Evolutionary conservation across 2,329 filamentous ascomycete species (phyloP), one percentile per base, ranked within the genome.

Genomic region (Bipolaris sorokiniana): DNA sequence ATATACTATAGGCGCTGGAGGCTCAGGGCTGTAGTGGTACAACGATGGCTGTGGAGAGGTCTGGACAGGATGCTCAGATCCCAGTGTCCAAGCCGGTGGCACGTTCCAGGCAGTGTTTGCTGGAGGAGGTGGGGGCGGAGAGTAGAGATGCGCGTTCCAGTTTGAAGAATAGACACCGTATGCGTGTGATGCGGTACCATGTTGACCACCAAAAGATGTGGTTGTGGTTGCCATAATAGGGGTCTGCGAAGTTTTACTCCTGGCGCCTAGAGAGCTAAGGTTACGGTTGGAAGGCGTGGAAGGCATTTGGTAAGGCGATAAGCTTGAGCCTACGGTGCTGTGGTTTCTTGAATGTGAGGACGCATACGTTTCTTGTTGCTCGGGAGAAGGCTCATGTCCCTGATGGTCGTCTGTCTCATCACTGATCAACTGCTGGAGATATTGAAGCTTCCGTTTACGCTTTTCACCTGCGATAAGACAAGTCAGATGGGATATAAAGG

Each of bases 401-500:
- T 63, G 54, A 23, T 60, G 54, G 26, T 68, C 66, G 6, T 52
- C 54, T 18, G 64, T 51, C 6, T 59, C 66, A 31, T 74, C 69
- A 20, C 63, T 59, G 16, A 75, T 55, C n/a, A 74, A 63, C 45
- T 74, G 67, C 48, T 75, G 72, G 16, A 76, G 69, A 46, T 72
- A 72, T 42, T 74, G 69, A 1, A 76, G 68, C 64, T 76, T 76
- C 31, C 68, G 63, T 58, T 75, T 76, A 22, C 73, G 70, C 58
- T 76, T 76, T 47, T 76, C 73, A 33, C 73, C 73, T 76, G 46
- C 15, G 26, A 16, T 10, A 28, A 15, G 52, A 20, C 7, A 28
- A 18, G 23, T 67, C 47, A 68, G 64, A n/a, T 23, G n/a, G 20
- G n/a, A 11, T 42, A n/a, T 20, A 4, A 9, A 34, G 41, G 13